Evolutionary conservation across 2,329 filamentous ascomycete species (phyloP).

Genomic region (Aureobasidium melanogenum): DNA sequence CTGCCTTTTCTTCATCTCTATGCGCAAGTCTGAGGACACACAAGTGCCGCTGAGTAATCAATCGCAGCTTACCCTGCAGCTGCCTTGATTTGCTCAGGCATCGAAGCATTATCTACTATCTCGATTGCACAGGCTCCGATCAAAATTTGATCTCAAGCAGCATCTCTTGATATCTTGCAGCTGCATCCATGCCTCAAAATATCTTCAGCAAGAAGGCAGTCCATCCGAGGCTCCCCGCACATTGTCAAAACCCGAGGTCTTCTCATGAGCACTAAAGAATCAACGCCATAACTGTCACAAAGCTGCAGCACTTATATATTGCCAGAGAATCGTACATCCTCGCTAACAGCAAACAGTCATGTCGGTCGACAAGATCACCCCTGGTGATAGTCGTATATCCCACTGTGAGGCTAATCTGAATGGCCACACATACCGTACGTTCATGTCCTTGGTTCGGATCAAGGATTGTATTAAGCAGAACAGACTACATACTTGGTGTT

Average conservation of each 20-base stretch:
- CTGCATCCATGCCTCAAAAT: neutral
- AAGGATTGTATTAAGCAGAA: neutral
- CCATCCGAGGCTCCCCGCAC: neutral
- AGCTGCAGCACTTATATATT: neutral
- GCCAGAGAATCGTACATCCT: neutral
- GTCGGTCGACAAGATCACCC: slow-evolving; percentile 19
- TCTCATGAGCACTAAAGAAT: neutral
- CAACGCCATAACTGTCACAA: neutral
- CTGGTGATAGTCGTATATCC: slow-evolving; percentile 17
- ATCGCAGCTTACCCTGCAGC: neutral
- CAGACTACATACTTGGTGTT: slow-evolving; percentile 45
- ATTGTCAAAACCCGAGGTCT: neutral
- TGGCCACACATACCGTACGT: slow-evolving; percentile 57
- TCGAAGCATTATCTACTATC: neutral
- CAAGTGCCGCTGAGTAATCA: neutral
- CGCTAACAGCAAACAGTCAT: slow-evolving; percentile 1
- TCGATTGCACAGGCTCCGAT: neutral
- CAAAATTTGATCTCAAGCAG: neutral
- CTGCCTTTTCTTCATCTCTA: neutral
- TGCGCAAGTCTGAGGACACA: neutral
- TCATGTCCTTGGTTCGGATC: neutral
- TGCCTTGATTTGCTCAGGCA: neutral
- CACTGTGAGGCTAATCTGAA: slow-evolving; percentile 54
- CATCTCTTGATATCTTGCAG: neutral
- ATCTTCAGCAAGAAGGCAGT: neutral